Conservation (phyloP, 495 filamentous ascomycete species). For the Tuber umbilicatum region DNA sequence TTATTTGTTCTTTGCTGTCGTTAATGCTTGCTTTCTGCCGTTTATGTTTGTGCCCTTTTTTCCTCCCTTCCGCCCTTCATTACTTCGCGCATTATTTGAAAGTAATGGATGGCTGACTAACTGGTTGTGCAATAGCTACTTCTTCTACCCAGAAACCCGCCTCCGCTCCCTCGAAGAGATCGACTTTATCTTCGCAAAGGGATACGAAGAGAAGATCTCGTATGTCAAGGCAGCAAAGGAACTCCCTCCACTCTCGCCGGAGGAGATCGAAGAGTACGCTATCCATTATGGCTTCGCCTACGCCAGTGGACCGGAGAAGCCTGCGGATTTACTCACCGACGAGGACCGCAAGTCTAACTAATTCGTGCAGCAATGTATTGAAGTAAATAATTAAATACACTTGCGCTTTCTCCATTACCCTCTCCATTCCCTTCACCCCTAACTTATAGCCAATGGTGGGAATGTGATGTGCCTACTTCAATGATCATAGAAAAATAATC, state of each 20-base stretch:
- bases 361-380: neutral
- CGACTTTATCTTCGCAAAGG: slow-evolving; percentile 76
- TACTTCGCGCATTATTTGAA: neutral
- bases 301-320: slow-evolving; percentile 10
- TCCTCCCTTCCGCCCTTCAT: too few relatives aligned
- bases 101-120: neutral
- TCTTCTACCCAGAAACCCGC: slow-evolving; percentile 54
- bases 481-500: neutral
- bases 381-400: neutral
- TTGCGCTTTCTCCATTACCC: neutral
- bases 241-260: slow-evolving; percentile 58
- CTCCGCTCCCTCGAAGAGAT: slow-evolving; percentile 69
- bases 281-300: slow-evolving; percentile 56
- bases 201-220: slow-evolving; percentile 63
- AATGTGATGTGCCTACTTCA: neutral
- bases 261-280: slow-evolving; percentile 59
- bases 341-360: neutral
- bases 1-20: slow-evolving; percentile 68
- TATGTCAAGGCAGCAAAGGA: slow-evolving; percentile 66
- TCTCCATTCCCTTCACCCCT: neutral
- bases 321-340: neutral
- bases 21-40: slow-evolving; percentile 66
- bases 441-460: neutral
- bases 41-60: slow-evolving; percentile 50
- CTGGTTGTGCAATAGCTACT: slow-evolving; percentile 49